phyloP scores from a whole-genome alignment of 495 filamentous ascomycete species.

The Acidomyces sp. region DNA sequence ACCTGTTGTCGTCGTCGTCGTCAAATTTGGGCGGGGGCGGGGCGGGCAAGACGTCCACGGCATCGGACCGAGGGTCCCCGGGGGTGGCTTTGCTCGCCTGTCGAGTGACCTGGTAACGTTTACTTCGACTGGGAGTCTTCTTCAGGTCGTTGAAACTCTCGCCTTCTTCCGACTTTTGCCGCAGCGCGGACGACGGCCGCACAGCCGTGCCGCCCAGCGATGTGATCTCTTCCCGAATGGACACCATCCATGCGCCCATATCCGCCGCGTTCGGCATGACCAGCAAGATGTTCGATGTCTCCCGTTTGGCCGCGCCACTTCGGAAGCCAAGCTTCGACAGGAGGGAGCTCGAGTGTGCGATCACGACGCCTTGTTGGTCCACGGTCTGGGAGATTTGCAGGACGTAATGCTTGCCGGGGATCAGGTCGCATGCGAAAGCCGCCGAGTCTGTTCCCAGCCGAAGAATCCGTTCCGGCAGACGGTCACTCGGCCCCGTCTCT shows the following conservation, averaged over 20 bases:
- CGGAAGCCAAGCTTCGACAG: conserved; percentile 60
- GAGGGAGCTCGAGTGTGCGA: conserved; percentile 45
- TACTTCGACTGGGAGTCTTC: conserved; percentile 6
- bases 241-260: conserved; percentile 70
- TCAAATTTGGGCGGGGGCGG: neutral
- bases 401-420: conserved; percentile 87
- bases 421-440: conserved; percentile 85
- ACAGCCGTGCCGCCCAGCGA: conserved; percentile 25
- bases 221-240: conserved; percentile 34
- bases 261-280: conserved; percentile 69
- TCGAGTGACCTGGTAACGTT: conserved; percentile 14
- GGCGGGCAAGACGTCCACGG: neutral
- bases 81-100: conserved; percentile 9
- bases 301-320: conserved; percentile 40
- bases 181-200: conserved; percentile 11
- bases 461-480: conserved; percentile 76
- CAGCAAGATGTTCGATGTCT: conserved; percentile 57
- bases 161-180: neutral
- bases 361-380: conserved; percentile 44
- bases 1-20: conserved; percentile 3
- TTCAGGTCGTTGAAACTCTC: neutral
- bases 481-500: conserved; percentile 63
- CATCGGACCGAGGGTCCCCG: neutral
- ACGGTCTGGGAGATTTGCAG: conserved; percentile 71
- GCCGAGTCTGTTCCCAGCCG: conserved; percentile 73